A percentile compares a stretch with the other conserved stretches of the same genome.
These are phyloP conservation scores for Thelonectria blattea DNA, from an alignment of 2,329 filamentous ascomycete genomes.

Conservation along the genomic window DNA sequence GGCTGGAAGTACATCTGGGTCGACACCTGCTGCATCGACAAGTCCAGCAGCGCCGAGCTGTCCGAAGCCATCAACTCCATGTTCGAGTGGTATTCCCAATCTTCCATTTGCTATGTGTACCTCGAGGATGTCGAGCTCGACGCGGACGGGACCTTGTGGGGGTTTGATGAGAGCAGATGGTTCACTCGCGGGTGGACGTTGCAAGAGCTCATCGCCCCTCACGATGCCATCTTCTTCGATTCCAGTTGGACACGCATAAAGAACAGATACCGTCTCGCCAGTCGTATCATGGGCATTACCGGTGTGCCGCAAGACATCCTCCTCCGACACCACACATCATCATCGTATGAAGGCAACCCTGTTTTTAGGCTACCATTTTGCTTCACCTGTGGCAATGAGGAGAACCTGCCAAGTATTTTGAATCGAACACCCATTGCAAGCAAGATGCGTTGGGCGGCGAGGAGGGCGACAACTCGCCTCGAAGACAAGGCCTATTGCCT, in stretches of 20 bases:
- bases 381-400: too few relatives aligned
- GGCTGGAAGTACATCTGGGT: not conserved
- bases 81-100: slow-evolving; percentile 1
- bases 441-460: slow-evolving; percentile 5
- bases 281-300: not conserved
- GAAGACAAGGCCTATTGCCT: slow-evolving; percentile 3
- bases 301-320: not conserved
- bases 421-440: not conserved
- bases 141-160: too few relatives aligned
- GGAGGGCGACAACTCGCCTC: not conserved
- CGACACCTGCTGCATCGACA: slow-evolving; percentile 9
- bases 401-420: not conserved
- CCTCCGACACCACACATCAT: too few relatives aligned
- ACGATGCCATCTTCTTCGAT: not conserved
- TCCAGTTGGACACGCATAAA: not conserved
- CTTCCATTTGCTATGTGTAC: not conserved
- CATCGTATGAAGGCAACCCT: too few relatives aligned
- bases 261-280: not conserved
- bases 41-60: not conserved
- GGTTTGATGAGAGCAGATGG: not conserved
- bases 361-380: too few relatives aligned
- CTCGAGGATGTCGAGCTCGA: not conserved
- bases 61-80: slow-evolving; percentile 11
- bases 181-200: slow-evolving; percentile 5
- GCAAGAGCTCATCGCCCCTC: slow-evolving; percentile 3